Percentiles rank a stretch among this genome's conserved stretches.
Evolutionary conservation across 805 yeast species (phyloP).

Genomic region (Nakazawaea populi): DNA sequence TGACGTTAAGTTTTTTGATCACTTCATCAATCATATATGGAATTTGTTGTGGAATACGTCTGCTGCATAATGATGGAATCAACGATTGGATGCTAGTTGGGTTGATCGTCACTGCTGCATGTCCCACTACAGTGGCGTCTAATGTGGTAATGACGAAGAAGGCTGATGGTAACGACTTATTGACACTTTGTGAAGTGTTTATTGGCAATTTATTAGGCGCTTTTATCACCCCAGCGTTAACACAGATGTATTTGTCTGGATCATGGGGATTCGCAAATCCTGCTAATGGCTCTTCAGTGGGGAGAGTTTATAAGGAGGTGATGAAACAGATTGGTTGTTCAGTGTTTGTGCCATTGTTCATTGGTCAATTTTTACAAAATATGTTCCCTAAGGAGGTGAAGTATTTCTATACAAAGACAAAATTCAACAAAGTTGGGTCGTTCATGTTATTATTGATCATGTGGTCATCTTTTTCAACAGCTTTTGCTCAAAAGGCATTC

Average conservation of each 20-base stretch:
- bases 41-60: constrained; percentile 58
- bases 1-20: constrained; percentile 62
- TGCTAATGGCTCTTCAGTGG: constrained; percentile 47
- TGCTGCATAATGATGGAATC: constrained; percentile 51
- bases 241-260: constrained; percentile 59
- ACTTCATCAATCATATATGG: constrained; percentile 72
- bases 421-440: constrained; percentile 67
- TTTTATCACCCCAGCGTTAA: constrained; percentile 78
- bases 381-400: constrained; percentile 58
- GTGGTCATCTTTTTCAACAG: constrained; percentile 80
- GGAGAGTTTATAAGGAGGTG: constrained; percentile 60
- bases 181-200: constrained; percentile 79
- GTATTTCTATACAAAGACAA: constrained; percentile 52
- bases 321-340: constrained; percentile 85
- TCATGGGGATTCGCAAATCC: constrained; percentile 81
- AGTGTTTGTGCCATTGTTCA: constrained; percentile 78
- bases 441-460: constrained; percentile 73
- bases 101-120: constrained; percentile 72
- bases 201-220: constrained; percentile 84
- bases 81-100: constrained; percentile 79
- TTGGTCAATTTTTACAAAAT: constrained; percentile 82
- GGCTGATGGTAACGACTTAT: constrained; percentile 77
- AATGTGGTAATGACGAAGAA: constrained; percentile 88
- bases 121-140: constrained; percentile 90
- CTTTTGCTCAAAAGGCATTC: constrained; percentile 79